Conservation (phyloP, 768 basidiomycete species). For the Calocybe cyanea region DNA sequence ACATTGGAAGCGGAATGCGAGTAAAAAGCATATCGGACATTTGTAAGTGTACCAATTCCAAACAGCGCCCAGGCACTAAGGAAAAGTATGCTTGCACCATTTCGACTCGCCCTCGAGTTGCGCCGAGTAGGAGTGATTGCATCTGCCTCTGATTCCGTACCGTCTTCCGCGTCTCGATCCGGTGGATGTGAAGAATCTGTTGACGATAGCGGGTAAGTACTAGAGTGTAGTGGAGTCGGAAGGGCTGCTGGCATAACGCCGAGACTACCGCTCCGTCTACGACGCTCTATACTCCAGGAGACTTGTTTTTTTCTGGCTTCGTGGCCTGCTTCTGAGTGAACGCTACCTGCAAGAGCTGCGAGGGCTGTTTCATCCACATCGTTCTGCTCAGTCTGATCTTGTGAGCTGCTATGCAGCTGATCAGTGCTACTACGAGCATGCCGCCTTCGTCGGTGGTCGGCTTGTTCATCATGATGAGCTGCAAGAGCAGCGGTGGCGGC, state of each 20-base stretch:
- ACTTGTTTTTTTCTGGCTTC: constrained; percentile 46
- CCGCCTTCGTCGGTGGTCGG: constrained; percentile 25
- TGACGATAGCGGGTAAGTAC: constrained; percentile 27
- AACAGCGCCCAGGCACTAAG: constrained; percentile 75
- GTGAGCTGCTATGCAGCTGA: constrained; percentile 15
- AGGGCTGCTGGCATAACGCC: constrained; percentile 29
- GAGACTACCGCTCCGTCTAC: constrained; percentile 42
- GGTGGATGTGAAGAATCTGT: constrained; percentile 43
- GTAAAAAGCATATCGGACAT: constrained; percentile 23
- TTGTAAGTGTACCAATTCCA: constrained; percentile 52
- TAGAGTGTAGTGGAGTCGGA: constrained; percentile 29
- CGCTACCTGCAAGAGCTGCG: constrained; percentile 64
- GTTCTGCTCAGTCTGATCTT: constrained; percentile 30
- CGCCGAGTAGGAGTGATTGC: constrained; percentile 25
- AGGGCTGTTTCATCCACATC: constrained; percentile 46
- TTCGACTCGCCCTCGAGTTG: constrained; percentile 61
- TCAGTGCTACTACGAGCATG: constrained; percentile 24
- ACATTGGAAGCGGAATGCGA: constrained; percentile 26
- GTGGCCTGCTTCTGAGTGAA: constrained; percentile 67
- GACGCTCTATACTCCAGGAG: constrained; percentile 65
- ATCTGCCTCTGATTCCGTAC: constrained; percentile 21
- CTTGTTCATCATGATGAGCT: constrained; percentile 54
- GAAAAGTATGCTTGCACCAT: constrained; percentile 78
- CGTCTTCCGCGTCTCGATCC: constrained; percentile 31
- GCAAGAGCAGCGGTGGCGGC: constrained; percentile 69